Evolutionary conservation across 2,329 filamentous ascomycete genomes (phyloP), one percentile per base, ranked within the genome.

Genomic region (Botrytis squamosa): DNA sequence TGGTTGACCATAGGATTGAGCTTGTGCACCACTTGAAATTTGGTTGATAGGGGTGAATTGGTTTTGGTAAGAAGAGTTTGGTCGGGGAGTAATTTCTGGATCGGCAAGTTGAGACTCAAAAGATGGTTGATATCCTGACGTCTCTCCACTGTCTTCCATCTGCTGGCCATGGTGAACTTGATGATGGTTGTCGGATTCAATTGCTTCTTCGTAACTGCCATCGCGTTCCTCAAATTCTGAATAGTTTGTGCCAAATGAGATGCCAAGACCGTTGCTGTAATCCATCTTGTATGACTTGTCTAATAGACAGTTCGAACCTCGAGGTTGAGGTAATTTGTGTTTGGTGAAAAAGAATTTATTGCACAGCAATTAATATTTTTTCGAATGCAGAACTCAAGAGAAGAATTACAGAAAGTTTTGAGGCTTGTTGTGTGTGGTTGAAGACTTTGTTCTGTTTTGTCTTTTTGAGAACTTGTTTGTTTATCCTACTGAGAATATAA

Each of bases 41-140:
- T 14, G 36, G 55, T 65, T 44, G n/a, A 52, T 20, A 3, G 60
- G 8, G 20, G 36, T n/a, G 8, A 72, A 42, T 18, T 52, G 60
- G 3, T 57, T 64, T n/a, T 52, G 60, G 16, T 57, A 49, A 20
- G 60, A 44, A 8, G 60, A n/a, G 20, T 33, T 55, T 66, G 36
- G 60, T 66, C 70, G 36, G 16, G 70, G 46, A 55, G 70, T 72
- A 12, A 16, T 20, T 1, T 72, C 60, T 6, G 60, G 70, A 36
- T 72, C 46, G 44, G 52, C 38, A 33, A 29, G 18, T 40, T 67
- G 38, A 20, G 44, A 29, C 18, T 67, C 44, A 14, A 46, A 55
- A 14, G 70, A 57, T 25, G 10, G 18, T 25, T 22, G 25, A 18
- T 40, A 22, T 22, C 7, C 29, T n/a, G 46, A 36, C 10, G 46